These are phyloP conservation scores for Sporisorium scitamineum DNA, from an alignment of 1,284 basidiomycete genomes.

Conservation along the genomic window DNA sequence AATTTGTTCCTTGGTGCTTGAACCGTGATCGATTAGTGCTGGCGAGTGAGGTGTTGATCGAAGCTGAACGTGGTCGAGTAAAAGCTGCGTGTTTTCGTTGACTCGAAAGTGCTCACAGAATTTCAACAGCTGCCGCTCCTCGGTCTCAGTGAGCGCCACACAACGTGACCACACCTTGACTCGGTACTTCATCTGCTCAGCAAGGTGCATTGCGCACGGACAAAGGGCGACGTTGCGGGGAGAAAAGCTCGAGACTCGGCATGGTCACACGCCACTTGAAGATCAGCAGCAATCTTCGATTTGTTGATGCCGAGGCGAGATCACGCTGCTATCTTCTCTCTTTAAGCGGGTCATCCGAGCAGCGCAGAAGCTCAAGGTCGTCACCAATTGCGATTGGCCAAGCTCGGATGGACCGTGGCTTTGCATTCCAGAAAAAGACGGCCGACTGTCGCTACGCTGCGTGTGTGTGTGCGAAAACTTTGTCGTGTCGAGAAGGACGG, in stretches of 20 bases:
- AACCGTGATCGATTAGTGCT: background rate
- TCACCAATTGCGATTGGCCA: background rate
- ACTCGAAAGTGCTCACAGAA: background rate
- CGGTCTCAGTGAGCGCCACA: background rate
- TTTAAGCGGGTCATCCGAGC: background rate
- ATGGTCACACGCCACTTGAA: background rate
- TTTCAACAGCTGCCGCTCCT: background rate
- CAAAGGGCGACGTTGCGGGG: background rate
- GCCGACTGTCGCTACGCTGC: background rate
- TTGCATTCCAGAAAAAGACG: background rate
- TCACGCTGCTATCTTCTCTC: background rate
- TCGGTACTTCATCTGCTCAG: background rate
- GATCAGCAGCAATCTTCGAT: background rate
- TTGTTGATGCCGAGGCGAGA: background rate
- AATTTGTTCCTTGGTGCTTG: background rate
- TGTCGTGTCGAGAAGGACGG: background rate
- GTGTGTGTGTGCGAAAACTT: no score
- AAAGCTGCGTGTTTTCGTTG: background rate
- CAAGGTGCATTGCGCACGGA: background rate
- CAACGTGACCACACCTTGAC: background rate
- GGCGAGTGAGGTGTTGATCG: background rate
- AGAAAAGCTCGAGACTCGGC: background rate
- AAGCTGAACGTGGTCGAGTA: background rate
- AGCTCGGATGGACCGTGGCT: background rate
- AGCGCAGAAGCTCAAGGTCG: background rate